These are phyloP conservation scores for Cutaneotrichosporon mucoides DNA, from an alignment of 1,284 basidiomycete species.

Conservation along the genomic window DNA sequence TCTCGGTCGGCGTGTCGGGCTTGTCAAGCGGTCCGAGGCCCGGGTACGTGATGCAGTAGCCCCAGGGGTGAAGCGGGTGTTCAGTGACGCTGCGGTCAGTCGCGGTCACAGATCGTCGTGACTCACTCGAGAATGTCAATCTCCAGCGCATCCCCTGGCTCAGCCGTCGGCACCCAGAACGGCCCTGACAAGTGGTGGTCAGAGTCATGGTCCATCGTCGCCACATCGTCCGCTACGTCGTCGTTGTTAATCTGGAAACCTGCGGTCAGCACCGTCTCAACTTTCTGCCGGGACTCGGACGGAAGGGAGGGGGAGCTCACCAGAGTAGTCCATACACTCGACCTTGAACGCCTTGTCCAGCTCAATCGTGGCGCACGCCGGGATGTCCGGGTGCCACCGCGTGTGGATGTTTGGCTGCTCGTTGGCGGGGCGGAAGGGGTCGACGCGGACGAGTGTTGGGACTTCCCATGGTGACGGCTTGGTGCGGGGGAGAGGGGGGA, in stretches of 20 bases:
- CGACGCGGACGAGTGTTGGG: constrained; percentile 30
- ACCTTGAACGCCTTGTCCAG: constrained; percentile 62
- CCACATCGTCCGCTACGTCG: constrained; percentile 53
- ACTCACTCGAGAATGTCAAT: constrained; percentile 63
- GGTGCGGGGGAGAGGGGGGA: neutral
- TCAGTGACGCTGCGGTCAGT: constrained; percentile 54
- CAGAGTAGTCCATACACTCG: constrained; percentile 73
- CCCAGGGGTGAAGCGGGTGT: constrained; percentile 74
- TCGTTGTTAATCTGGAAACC: constrained; percentile 64
- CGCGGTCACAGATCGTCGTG: constrained; percentile 37
- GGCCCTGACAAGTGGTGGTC: constrained; percentile 78
- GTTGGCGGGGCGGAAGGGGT: constrained; percentile 27
- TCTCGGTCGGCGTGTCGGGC: constrained; percentile 51
- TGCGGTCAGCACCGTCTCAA: neutral
- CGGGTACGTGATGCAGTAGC: constrained; percentile 58
- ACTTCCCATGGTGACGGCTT: constrained; percentile 7
- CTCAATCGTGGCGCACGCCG: constrained; percentile 29
- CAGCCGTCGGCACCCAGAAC: constrained; percentile 66
- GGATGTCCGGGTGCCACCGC: constrained; percentile 46
- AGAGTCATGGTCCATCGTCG: constrained; percentile 44
- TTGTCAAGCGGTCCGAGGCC: constrained; percentile 12
- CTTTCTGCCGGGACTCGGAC: no score
- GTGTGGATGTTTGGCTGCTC: constrained; percentile 35
- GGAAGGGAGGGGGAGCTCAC: constrained; percentile 44
- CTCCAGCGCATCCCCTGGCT: constrained; percentile 72